phyloP scores from a whole-genome alignment of 2,329 filamentous ascomycete genomes.

The Mycocentrospora acerina region DNA sequence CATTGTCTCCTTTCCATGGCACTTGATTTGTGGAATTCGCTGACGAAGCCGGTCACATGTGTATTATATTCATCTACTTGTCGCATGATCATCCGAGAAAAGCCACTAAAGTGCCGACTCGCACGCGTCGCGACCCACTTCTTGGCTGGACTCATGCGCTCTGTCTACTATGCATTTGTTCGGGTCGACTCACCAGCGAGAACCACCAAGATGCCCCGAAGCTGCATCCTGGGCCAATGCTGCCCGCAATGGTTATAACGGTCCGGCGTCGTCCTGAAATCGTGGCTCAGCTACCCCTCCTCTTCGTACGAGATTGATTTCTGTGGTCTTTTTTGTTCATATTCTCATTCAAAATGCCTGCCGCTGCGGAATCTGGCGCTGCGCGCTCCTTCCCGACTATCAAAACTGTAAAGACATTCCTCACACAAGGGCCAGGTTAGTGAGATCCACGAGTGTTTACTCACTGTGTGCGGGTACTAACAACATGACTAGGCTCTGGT shows the following conservation, averaged over 20 bases:
- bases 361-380: conserved; percentile 21
- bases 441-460: no score
- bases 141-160: no score
- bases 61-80: no score
- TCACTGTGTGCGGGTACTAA: conserved; percentile 9
- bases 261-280: conserved; percentile 12
- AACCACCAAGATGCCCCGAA: conserved; percentile 30
- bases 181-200: conserved; percentile 15
- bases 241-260: conserved; percentile 23
- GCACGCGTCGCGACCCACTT: no score
- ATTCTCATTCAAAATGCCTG: conserved; percentile 26
- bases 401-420: conserved; percentile 71
- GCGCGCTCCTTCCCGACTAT: conserved; percentile 69
- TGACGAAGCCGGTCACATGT: no score
- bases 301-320: conserved; percentile 4
- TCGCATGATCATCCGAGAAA: no score
- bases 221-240: conserved; percentile 8
- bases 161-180: no score
- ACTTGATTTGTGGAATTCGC: conserved; percentile 15
- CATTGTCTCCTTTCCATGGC: conserved; percentile 4
- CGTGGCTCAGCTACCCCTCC: conserved; percentile 20
- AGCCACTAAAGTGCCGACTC: no score
- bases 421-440: conserved; percentile 63
- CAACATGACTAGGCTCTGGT: conserved; percentile 41
- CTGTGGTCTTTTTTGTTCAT: conserved; percentile 1